A percentile compares a stretch with the other conserved stretches of the same genome.
Evolutionary conservation across 805 yeast species (phyloP).

Genomic region (Ogataea pignaliae): DNA sequence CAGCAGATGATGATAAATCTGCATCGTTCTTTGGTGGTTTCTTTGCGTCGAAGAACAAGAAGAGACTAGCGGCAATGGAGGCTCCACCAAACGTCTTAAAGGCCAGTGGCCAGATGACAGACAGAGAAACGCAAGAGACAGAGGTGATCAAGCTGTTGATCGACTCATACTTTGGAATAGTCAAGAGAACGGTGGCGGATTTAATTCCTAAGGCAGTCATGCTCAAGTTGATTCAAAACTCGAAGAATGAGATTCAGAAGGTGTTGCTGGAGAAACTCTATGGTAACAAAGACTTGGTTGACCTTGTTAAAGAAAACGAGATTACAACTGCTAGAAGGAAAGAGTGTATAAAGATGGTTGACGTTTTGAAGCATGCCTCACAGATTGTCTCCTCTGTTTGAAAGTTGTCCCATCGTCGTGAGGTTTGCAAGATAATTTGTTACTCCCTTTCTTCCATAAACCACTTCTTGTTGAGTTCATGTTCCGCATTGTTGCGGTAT

Average conservation of each 20-base stretch:
- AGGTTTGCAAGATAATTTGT: not conserved
- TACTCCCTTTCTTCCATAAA: not conserved
- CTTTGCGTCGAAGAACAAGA: constrained; percentile 86
- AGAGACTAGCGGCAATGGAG: constrained; percentile 91
- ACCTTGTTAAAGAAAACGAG: constrained; percentile 87
- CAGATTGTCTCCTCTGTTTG: constrained; percentile 79
- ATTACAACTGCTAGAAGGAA: constrained; percentile 89
- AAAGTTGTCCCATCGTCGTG: not conserved
- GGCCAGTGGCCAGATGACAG: constrained; percentile 90
- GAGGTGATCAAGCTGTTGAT: constrained; percentile 93
- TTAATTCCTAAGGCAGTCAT: constrained; percentile 92
- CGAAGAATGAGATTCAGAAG: constrained; percentile 86
- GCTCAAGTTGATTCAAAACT: constrained; percentile 81
- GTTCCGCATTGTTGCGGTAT: too few species aligned
- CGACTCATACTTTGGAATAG: constrained; percentile 85
- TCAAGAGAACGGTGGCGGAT: constrained; percentile 89
- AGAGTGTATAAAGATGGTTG: constrained; percentile 94
- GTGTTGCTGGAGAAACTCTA: constrained; percentile 84
- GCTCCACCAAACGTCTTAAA: constrained; percentile 94
- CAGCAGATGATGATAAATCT: constrained; percentile 42
- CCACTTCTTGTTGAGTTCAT: too few species aligned
- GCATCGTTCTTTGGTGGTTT: constrained; percentile 95
- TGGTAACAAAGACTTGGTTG: constrained; percentile 66
- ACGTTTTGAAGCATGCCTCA: constrained; percentile 81
- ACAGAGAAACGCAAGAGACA: constrained; percentile 93